A percentile compares a stretch with the other conserved stretches of the same genome.
Evolutionary conservation across 169 alveolate species (phyloP).

Genomic region (Hepatocystis sp.): DNA sequence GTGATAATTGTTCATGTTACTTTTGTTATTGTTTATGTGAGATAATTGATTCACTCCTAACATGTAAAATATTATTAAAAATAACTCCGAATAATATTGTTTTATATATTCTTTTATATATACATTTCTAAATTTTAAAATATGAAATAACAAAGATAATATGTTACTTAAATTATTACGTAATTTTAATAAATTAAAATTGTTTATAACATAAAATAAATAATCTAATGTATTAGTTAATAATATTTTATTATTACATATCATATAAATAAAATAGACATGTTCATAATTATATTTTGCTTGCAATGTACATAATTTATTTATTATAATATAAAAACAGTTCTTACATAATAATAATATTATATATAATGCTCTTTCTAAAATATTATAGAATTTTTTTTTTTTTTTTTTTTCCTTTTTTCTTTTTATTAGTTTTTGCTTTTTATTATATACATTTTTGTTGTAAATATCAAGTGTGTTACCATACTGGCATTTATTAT

Average conservation of each 20-base stretch:
- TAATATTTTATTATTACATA: slow-evolving; percentile 55
- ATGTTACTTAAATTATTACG: slow-evolving; percentile 60
- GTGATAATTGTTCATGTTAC: not conserved
- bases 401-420: slow-evolving; percentile 3
- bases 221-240: slow-evolving; percentile 54
- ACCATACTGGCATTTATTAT: too few relatives aligned
- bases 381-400: slow-evolving; percentile 10
- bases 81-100: slow-evolving; percentile 38
- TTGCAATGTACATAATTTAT: slow-evolving; percentile 34
- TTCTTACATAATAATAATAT: slow-evolving; percentile 44
- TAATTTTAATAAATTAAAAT: slow-evolving; percentile 6
- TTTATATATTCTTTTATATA: slow-evolving; percentile 24
- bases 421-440: not conserved
- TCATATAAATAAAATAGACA: slow-evolving; percentile 59
- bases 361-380: slow-evolving; percentile 34
- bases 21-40: slow-evolving; percentile 8
- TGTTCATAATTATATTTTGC: slow-evolving; percentile 69
- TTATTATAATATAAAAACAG: slow-evolving; percentile 35
- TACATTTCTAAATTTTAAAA: slow-evolving; percentile 38
- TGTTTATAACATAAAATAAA: slow-evolving; percentile 42
- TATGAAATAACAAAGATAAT: slow-evolving; percentile 56
- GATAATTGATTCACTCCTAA: slow-evolving; percentile 55
- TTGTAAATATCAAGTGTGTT: too few relatives aligned
- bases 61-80: slow-evolving; percentile 42
- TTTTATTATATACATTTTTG: too few relatives aligned